Conservation (phyloP, 768 basidiomycete species). For the Hebeloma cylindrosporum region DNA sequence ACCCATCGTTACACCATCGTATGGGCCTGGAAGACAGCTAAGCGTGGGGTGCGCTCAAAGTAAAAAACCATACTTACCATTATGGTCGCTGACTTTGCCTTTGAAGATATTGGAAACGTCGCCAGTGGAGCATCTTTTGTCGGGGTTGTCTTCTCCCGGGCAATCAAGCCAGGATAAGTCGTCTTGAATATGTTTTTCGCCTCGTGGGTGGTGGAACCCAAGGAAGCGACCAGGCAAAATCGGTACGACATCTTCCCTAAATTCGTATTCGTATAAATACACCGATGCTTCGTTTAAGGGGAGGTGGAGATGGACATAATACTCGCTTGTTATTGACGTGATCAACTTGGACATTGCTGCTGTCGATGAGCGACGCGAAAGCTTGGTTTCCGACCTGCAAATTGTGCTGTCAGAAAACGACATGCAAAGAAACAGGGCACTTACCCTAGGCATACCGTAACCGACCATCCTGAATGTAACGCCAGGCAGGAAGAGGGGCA, state of each 20-base stretch:
- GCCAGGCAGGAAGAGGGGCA: slow-evolving; percentile 49
- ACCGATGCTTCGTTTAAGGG: background rate
- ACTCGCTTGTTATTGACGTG: slow-evolving; percentile 55
- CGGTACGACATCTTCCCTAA: slow-evolving; percentile 39
- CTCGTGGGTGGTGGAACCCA: slow-evolving; percentile 47
- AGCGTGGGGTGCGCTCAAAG: too few species aligned
- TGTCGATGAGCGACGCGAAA: slow-evolving; percentile 58
- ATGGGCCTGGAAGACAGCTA: slow-evolving; percentile 24
- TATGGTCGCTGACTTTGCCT: slow-evolving; percentile 44
- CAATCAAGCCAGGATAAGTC: slow-evolving; percentile 51
- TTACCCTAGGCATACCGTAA: slow-evolving; percentile 45
- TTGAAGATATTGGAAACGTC: slow-evolving; percentile 51
- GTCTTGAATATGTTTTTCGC: slow-evolving; percentile 39
- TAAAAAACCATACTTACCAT: slow-evolving; percentile 31
- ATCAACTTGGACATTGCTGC: slow-evolving; percentile 40
- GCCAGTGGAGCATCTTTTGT: slow-evolving; percentile 48
- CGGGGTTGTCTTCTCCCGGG: slow-evolving; percentile 63
- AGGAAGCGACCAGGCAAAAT: slow-evolving; percentile 40
- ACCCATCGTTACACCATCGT: slow-evolving; percentile 31
- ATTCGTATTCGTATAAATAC: too few species aligned
- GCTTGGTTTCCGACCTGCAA: slow-evolving; percentile 44
- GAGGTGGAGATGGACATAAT: background rate
- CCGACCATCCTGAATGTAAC: slow-evolving; percentile 37
- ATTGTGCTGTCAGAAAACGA: background rate
- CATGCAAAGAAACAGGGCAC: slow-evolving; percentile 15